Evolutionary conservation across 2,329 filamentous ascomycete species (phyloP), one percentile per base, ranked within the genome.

Genomic region (Fusarium sp.): DNA sequence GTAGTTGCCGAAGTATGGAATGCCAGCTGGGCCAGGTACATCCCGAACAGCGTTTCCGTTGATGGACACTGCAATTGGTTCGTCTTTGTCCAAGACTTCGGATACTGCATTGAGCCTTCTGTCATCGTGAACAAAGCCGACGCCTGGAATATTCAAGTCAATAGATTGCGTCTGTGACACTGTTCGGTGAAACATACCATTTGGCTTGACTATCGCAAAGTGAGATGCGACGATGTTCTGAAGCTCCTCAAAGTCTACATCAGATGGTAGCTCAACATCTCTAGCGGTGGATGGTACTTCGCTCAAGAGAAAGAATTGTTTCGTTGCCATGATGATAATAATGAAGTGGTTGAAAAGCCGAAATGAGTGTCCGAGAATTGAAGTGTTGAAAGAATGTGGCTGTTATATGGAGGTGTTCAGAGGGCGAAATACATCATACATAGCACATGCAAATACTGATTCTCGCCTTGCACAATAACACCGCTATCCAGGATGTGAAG

Each of bases 1-100:
- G 79, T 85, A 87, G 73, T 85, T 89, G 9, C 88, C 88, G 5
- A 90, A 79, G 22, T 84, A 81, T 5, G 86, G 85, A 1, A 87
- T 80, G 1, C 83, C 84, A 12, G 77, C 78, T 12, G 88, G 86
- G 0, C 88, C 88, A 1, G 87, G 88, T 9, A 90, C 79, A 2
- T 85, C 81, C 5, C 84, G 85, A 5, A 89, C 84, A 6, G 81
- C 74, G 41, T 86, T 82, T 10, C 87, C 86, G 48, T 88, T 85
- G n/a, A 89, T 82, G 5, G 82, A 84, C 61, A 89, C 81, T 39
- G 81, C 81, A 26, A 87, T n/a, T 2, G 55, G 66, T 0, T 74
- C 79, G 4, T 80, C 67, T 18, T 75, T 74, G 3, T 80, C 78
- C 1, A 83, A 39, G 22, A 86, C 74, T 10, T 85, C 84, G 8